Percentiles rank a stretch among this genome's conserved stretches.
phyloP scores from a whole-genome alignment of 176 grass and related monocot species.

The Alloteropsis semialata region DNA sequence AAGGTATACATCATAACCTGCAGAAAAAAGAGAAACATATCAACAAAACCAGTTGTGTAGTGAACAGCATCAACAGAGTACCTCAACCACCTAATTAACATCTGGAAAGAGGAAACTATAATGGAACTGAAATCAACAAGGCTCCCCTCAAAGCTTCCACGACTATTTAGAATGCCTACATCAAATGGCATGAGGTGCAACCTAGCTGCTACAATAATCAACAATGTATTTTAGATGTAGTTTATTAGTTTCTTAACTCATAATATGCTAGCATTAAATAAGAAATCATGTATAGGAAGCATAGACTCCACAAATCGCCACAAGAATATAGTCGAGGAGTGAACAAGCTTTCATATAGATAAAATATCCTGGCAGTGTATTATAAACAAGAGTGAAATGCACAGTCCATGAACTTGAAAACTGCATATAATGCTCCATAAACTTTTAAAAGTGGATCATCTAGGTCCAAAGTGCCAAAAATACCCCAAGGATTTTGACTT shows the following conservation, averaged over 20 bases:
- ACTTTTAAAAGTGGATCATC: too few species aligned
- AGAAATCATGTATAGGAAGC: background rate
- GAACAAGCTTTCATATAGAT: background rate
- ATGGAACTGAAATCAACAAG: background rate
- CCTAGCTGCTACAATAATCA: background rate
- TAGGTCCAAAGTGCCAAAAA: too few species aligned
- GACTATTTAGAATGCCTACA: background rate
- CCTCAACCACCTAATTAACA: conserved; percentile 5
- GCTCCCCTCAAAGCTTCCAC: background rate
- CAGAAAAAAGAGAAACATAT: conserved; percentile 21
- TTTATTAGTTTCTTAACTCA: background rate
- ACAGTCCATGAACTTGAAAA: too few species aligned
- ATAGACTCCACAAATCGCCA: background rate
- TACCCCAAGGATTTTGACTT: too few species aligned
- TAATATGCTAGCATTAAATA: background rate
- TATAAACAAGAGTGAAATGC: too few species aligned
- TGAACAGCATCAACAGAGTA: background rate
- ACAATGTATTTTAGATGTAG: background rate
- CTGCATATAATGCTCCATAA: too few species aligned
- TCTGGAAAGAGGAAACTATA: background rate
- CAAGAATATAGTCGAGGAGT: background rate
- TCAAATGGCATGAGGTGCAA: background rate
- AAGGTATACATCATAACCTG: conserved; percentile 94
- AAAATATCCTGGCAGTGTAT: background rate
- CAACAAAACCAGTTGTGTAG: background rate